These are phyloP conservation scores for Diplodia seriata DNA, from an alignment of 2,329 filamentous ascomycete species.

Conservation along the genomic window DNA sequence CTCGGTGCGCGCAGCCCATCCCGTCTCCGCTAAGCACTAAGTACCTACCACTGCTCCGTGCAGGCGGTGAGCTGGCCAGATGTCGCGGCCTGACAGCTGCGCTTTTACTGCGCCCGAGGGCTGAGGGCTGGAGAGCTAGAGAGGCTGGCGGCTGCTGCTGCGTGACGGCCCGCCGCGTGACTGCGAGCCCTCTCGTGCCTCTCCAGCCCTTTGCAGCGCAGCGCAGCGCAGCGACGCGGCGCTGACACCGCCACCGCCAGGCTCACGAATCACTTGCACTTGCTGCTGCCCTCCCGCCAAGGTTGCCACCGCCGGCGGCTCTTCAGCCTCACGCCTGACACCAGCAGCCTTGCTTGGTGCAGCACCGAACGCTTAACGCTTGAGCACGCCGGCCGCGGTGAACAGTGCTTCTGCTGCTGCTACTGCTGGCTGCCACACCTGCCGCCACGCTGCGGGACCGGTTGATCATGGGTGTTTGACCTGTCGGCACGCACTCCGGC, in stretches of 20 bases:
- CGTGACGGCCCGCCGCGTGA: constrained; percentile 7
- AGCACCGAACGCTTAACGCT: background rate
- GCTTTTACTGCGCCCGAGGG: background rate
- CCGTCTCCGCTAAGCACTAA: background rate
- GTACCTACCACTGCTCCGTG: background rate
- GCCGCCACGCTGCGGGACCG: constrained; percentile 59
- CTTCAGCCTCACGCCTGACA: background rate
- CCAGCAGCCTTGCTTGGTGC: constrained; percentile 4
- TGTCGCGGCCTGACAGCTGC: constrained; percentile 17
- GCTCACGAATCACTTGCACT: background rate
- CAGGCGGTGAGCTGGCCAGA: background rate
- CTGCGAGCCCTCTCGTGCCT: background rate
- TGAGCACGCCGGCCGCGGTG: constrained; percentile 5
- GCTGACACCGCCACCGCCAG: background rate
- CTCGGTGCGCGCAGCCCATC: background rate
- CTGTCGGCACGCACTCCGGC: background rate
- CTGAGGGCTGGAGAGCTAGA: background rate
- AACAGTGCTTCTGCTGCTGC: constrained; percentile 19
- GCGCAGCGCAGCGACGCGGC: background rate
- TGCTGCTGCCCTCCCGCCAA: background rate
- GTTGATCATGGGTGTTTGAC: constrained; percentile 71
- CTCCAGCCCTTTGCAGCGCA: background rate
- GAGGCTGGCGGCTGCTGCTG: background rate
- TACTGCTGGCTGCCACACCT: background rate
- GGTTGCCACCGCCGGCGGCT: background rate